Percentiles rank a stretch among this genome's conserved stretches.
Evolutionary conservation across 2,329 filamentous ascomycete genomes (phyloP).

Genomic region (Sarocladium oryzae): DNA sequence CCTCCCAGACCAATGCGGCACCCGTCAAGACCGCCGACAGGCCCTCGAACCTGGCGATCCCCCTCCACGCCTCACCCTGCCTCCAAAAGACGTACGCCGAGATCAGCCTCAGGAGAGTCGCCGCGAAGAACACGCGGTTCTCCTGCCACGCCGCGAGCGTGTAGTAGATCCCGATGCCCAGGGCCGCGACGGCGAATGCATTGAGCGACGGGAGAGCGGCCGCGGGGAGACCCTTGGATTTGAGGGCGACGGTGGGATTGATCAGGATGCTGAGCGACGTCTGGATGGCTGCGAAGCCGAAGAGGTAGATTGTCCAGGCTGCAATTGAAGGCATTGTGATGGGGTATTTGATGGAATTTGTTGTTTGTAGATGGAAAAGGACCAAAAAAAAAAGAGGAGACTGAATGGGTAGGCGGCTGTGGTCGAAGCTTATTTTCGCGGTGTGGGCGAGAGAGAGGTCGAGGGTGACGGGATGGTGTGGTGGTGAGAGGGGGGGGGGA

Average conservation of each 20-base stretch:
- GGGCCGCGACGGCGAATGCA: background rate
- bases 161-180: slow-evolving; percentile 40
- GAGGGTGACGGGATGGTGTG: no score
- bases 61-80: background rate
- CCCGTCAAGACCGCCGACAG: background rate
- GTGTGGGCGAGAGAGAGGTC: no score
- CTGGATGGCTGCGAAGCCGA: slow-evolving; percentile 52
- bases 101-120: background rate
- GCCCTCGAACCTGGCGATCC: background rate
- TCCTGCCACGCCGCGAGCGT: slow-evolving; percentile 20
- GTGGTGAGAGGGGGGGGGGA: no score
- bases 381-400: no score
- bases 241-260: slow-evolving; percentile 40
- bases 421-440: no score
- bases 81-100: slow-evolving; percentile 1
- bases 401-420: no score
- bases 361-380: background rate
- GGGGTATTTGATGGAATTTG: background rate
- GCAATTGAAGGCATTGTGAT: background rate
- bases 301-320: slow-evolving; percentile 25
- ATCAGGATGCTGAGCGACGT: slow-evolving; percentile 33
- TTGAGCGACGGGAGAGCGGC: slow-evolving; percentile 29
- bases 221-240: slow-evolving; percentile 38
- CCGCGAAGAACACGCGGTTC: slow-evolving; percentile 3
- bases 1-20: background rate